Percentiles rank a stretch among this genome's conserved stretches.
Evolutionary conservation across 768 basidiomycete species (phyloP).

Genomic region (Lactarius pseudohatsudake): DNA sequence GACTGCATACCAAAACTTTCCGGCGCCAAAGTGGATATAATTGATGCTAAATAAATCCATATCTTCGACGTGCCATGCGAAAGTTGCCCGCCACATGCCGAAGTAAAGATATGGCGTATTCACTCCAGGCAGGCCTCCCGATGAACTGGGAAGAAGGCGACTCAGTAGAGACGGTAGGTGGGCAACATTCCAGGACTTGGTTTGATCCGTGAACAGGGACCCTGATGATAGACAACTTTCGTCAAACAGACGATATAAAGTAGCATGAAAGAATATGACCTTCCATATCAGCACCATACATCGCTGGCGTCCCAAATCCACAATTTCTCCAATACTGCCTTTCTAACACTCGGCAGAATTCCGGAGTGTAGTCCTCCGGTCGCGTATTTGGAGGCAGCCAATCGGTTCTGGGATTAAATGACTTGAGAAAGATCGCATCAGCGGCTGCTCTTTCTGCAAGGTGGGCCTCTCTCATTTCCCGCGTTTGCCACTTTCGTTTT

Average conservation of each 20-base stretch:
- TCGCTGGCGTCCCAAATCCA: constrained; percentile 84
- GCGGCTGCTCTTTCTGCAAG: constrained; percentile 47
- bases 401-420: constrained; percentile 67
- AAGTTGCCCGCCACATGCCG: constrained; percentile 99
- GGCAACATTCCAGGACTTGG: constrained; percentile 92
- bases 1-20: constrained; percentile 96
- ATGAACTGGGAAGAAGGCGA: constrained; percentile 66
- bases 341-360: constrained; percentile 86
- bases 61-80: constrained; percentile 99
- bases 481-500: constrained; percentile 44
- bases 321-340: constrained; percentile 91
- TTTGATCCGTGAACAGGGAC: constrained; percentile 70
- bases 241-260: background rate
- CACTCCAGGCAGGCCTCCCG: constrained; percentile 84
- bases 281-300: constrained; percentile 97
- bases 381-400: constrained; percentile 81
- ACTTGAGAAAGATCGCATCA: constrained; percentile 58
- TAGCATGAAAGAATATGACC: constrained; percentile 47
- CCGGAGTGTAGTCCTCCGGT: constrained; percentile 77
- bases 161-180: constrained; percentile 83
- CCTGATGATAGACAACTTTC: constrained; percentile 38
- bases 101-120: constrained; percentile 98
- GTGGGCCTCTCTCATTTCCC: constrained; percentile 47
- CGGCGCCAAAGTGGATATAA: constrained; percentile 97
- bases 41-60: constrained; percentile 99